Evolutionary conservation across 768 basidiomycete genomes (phyloP).

Genomic region (Daedalea quercina): DNA sequence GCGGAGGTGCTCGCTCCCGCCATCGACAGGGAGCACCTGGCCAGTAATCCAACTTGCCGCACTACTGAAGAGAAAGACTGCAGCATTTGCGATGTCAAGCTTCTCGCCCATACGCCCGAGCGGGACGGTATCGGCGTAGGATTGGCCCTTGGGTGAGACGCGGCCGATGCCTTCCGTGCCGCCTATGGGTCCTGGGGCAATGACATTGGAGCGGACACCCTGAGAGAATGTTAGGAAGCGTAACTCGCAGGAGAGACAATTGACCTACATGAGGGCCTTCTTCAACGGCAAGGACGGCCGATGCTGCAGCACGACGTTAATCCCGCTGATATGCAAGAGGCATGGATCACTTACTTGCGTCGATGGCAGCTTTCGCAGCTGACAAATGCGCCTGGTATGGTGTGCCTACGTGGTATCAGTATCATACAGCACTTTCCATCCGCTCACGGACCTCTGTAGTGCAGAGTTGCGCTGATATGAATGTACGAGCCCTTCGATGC

Average conservation of each 20-base stretch:
- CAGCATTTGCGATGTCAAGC: conserved; percentile 61
- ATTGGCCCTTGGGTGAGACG: conserved; percentile 28
- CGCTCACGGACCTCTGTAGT: conserved; percentile 68
- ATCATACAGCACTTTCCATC: conserved; percentile 1
- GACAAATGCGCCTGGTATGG: conserved; percentile 92
- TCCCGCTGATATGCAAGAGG: neutral
- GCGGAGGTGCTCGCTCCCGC: conserved; percentile 51
- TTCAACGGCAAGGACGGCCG: conserved; percentile 82
- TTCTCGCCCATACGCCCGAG: conserved; percentile 51
- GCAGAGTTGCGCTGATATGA: conserved; percentile 84
- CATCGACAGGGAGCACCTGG: conserved; percentile 68
- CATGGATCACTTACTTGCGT: conserved; percentile 42
- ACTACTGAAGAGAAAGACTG: conserved; percentile 78
- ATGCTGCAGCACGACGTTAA: conserved; percentile 30
- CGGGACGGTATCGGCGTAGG: conserved; percentile 22
- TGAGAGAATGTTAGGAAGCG: neutral
- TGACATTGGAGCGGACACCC: conserved; percentile 90
- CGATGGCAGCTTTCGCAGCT: conserved; percentile 91
- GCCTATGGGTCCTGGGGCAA: conserved; percentile 77
- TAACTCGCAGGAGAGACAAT: neutral
- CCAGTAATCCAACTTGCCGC: conserved; percentile 75
- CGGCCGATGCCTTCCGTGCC: conserved; percentile 72
- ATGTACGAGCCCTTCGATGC: conserved; percentile 75
- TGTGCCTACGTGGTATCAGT: conserved; percentile 38
- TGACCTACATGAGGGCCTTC: conserved; percentile 70